Base-by-base conservation (phyloP, 108 stramenopile species). In the Skeletonema potamos region DNA sequence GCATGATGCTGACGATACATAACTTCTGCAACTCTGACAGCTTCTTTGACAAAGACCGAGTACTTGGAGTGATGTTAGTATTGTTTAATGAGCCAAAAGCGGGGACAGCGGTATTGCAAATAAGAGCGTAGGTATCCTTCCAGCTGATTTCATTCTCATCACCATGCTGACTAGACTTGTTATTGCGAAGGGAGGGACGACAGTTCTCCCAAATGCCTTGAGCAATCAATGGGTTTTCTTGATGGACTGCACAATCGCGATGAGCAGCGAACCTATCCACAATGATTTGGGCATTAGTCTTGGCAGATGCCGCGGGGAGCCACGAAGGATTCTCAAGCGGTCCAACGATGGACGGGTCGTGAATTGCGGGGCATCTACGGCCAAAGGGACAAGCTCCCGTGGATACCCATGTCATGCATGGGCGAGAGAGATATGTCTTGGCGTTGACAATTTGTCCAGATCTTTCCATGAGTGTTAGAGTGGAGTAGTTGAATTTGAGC, bases 321-420 rank as follows among this genome's bases (percentile, higher is more conserved):
- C n/a, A 55, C 29, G 41, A 59, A n/a, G 68, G 61, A 64, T 51
- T 28, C 51, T 67, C 26, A 15, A 57, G 24, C 20, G 22, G 33
- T 29, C 20, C 17, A 13, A 5, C 36, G 46, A 76, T 90, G 73
- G 83, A 96, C 92, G 78, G 78, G 29, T 79, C 78, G 61, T 79
- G 78, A 63, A 79, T 67, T 10, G 69, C 17, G 12, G 58, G 39
- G 30, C 59, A 43, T 54, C 72, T 73, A 44, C 70, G 69, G 20
- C 77, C 77, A 39, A 62, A 78, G 4, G 77, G 77, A 54, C 92
- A 92, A 27, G 89, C 89, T 73, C 95, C 95, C n/a, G 92, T 93
- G 1, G 88, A 77, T 24, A 96, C 82, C 81, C 81, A 91, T 8
- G 89, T 82, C 46, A 92, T 85, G 69, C 95, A 96, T 18, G 88